phyloP scores from a whole-genome alignment of 1,139 yeast genomes.

The Taphrina deformans region DNA sequence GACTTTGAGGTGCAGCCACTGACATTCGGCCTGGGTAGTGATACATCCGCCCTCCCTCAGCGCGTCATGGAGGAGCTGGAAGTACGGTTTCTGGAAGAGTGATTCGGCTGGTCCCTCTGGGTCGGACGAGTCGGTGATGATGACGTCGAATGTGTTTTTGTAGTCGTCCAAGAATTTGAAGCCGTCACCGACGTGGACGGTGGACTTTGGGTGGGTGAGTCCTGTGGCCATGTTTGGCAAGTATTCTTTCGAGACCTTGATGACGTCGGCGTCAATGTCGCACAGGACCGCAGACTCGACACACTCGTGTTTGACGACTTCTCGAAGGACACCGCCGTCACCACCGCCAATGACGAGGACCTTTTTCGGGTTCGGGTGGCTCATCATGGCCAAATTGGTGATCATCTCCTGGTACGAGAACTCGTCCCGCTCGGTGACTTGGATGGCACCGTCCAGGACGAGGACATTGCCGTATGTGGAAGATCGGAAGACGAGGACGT shows the following conservation, averaged over 20 bases:
- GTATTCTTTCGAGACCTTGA: constrained; percentile 68
- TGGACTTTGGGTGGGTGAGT: constrained; percentile 68
- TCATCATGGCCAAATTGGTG: constrained; percentile 72
- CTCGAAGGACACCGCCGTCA: constrained; percentile 89
- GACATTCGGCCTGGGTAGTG: constrained; percentile 86
- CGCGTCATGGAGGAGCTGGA: constrained; percentile 67
- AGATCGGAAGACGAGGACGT: constrained; percentile 73
- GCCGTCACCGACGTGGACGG: constrained; percentile 81
- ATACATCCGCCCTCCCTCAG: constrained; percentile 73
- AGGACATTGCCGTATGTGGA: constrained; percentile 78
- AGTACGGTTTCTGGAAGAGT: constrained; percentile 81
- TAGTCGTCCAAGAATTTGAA: constrained; percentile 68
- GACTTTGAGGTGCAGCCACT: constrained; percentile 80
- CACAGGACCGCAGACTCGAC: constrained; percentile 76
- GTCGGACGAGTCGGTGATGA: constrained; percentile 93
- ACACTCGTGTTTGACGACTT: constrained; percentile 69
- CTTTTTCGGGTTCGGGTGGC: constrained; percentile 69
- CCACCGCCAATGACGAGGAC: constrained; percentile 92
- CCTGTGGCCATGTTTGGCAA: constrained; percentile 79
- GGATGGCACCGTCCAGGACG: constrained; percentile 82
- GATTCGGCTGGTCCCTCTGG: constrained; percentile 99
- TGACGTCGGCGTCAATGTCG: constrained; percentile 84
- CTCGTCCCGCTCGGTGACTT: constrained; percentile 87
- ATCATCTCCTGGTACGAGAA: constrained; percentile 87
- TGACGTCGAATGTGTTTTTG: constrained; percentile 67